phyloP scores from a whole-genome alignment of 257 asterid species.

The Solanum sejunctum region DNA sequence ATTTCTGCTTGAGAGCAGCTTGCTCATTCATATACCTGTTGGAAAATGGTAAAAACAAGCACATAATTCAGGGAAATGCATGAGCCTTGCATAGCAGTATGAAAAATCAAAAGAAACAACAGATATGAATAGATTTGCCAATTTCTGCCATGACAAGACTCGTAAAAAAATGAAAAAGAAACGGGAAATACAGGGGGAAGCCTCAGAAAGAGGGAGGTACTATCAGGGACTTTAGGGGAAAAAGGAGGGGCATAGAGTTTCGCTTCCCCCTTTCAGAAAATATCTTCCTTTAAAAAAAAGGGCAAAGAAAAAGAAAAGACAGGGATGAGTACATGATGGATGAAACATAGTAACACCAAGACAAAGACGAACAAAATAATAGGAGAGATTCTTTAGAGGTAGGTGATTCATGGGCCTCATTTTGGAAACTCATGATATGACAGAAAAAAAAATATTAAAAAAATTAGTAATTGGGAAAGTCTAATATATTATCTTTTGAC shows the following conservation, averaged over 20 bases:
- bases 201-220: neutral
- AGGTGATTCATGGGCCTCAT: neutral
- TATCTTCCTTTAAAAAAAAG: neutral
- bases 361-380: neutral
- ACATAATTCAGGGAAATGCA: neutral
- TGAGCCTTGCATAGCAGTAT: neutral
- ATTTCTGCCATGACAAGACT: neutral
- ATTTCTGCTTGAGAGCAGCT: slow-evolving; percentile 21
- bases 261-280: neutral
- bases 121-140: neutral
- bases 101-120: neutral
- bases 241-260: neutral
- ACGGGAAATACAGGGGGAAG: neutral
- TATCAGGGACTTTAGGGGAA: neutral
- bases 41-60: neutral
- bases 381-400: neutral
- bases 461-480: neutral
- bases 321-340: neutral
- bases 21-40: slow-evolving; percentile 28
- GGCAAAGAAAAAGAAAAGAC: neutral
- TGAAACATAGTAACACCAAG: neutral
- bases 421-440: neutral
- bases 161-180: neutral
- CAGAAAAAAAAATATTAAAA: neutral
- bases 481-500: neutral